These are phyloP conservation scores for Metschnikowia drakensbergensis DNA, from an alignment of 805 yeast species.

Conservation along the genomic window DNA sequence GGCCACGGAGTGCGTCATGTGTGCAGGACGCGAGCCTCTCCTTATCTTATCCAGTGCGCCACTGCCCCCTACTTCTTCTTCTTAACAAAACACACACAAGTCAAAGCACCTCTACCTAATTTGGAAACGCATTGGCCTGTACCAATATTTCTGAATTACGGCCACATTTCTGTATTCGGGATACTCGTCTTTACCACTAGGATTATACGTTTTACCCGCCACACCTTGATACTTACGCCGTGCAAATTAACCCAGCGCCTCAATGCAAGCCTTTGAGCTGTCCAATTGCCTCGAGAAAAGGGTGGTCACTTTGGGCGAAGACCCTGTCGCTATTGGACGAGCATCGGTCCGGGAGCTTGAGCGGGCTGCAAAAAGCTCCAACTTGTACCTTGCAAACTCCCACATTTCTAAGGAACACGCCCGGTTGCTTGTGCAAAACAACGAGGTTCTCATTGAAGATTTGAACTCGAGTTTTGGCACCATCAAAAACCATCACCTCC, in stretches of 20 bases:
- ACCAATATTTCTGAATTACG: neutral
- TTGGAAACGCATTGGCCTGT: too few species aligned
- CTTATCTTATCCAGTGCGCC: slow-evolving; percentile 4
- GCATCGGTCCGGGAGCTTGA: slow-evolving; percentile 29
- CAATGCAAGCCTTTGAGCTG: neutral
- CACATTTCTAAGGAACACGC: slow-evolving; percentile 42
- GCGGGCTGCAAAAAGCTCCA: slow-evolving; percentile 25
- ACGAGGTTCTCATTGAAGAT: slow-evolving; percentile 27
- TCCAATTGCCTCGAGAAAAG: neutral
- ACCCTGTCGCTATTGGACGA: slow-evolving; percentile 19
- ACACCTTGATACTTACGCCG: neutral
- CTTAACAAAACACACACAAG: neutral
- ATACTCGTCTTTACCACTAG: neutral
- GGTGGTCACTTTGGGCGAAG: slow-evolving; percentile 6
- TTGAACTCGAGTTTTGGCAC: slow-evolving; percentile 39
- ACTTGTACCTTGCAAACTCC: slow-evolving; percentile 30
- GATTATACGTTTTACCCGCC: neutral
- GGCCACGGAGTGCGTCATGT: neutral
- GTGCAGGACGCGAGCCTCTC: neutral
- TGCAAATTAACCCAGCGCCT: neutral
- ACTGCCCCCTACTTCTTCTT: neutral
- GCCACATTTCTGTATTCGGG: neutral
- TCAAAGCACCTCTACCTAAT: too few species aligned
- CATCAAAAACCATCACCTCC: slow-evolving; percentile 24
- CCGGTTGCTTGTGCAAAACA: slow-evolving; percentile 17